phyloP scores from a whole-genome alignment of 768 basidiomycete species.

The Pleurotus tuoliensis region DNA sequence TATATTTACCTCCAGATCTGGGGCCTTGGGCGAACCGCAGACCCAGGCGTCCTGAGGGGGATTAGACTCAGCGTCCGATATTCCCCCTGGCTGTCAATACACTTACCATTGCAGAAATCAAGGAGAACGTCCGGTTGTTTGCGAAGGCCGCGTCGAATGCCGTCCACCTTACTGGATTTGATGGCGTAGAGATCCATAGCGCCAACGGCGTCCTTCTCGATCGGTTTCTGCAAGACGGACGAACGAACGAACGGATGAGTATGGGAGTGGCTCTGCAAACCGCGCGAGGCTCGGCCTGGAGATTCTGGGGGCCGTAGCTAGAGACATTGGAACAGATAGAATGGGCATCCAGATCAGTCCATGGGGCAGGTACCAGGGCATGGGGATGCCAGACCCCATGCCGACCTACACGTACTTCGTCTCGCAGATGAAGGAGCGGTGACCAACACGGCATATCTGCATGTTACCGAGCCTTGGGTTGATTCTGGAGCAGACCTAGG shows the following conservation, averaged over 20 bases:
- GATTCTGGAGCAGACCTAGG: neutral
- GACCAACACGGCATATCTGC: constrained; percentile 42
- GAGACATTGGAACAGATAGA: constrained; percentile 38
- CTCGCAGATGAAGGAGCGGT: constrained; percentile 30
- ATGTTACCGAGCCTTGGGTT: constrained; percentile 29
- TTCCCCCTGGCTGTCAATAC: constrained; percentile 14
- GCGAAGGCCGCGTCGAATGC: constrained; percentile 37
- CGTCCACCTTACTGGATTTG: constrained; percentile 44
- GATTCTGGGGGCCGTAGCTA: constrained; percentile 33
- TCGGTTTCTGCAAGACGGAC: constrained; percentile 38
- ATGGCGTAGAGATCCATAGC: constrained; percentile 47
- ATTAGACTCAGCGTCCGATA: constrained; percentile 26
- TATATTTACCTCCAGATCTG: constrained; percentile 55
- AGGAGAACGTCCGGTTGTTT: constrained; percentile 33
- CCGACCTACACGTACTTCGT: constrained; percentile 42
- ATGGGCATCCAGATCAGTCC: constrained; percentile 42
- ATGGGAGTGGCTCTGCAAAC: constrained; percentile 48
- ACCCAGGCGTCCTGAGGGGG: constrained; percentile 31
- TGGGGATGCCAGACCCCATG: constrained; percentile 38
- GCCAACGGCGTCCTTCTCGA: constrained; percentile 30
- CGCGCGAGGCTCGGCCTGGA: constrained; percentile 42
- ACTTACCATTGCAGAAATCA: too few species aligned
- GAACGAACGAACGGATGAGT: constrained; percentile 46
- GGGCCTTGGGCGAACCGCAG: constrained; percentile 47
- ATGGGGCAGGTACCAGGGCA: constrained; percentile 28